phyloP scores from a whole-genome alignment of 345 rosid genomes.

The Aquilaria malaccensis region DNA sequence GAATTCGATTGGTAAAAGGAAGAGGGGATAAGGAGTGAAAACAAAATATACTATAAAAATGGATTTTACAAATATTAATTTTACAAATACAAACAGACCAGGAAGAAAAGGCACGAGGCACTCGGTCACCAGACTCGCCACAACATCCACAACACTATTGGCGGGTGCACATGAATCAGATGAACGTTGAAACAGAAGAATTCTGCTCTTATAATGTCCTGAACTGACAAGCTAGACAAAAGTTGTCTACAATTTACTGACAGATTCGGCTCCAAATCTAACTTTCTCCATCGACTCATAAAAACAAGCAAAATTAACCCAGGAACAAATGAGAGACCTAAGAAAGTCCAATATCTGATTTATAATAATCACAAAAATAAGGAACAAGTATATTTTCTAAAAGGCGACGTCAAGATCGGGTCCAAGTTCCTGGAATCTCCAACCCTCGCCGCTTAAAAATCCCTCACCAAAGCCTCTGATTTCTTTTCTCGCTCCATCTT shows the following conservation, averaged over 20 bases:
- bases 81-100: too few relatives aligned
- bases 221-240: constrained; percentile 6
- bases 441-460: too few relatives aligned
- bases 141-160: background rate
- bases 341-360: constrained; percentile 3
- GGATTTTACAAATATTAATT: too few relatives aligned
- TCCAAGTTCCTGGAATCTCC: background rate
- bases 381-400: background rate
- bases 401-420: constrained; percentile 13
- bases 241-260: constrained; percentile 3
- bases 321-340: constrained; percentile 5
- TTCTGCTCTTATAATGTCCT: constrained; percentile 1
- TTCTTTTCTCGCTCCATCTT: background rate
- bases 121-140: too few relatives aligned
- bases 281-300: background rate
- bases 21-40: too few relatives aligned
- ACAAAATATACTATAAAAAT: background rate
- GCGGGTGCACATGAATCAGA: background rate
- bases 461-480: too few relatives aligned
- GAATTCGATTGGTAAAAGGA: too few relatives aligned
- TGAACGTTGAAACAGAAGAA: background rate
- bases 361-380: background rate
- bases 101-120: too few relatives aligned
- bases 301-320: background rate
- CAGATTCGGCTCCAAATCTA: constrained; percentile 17